These are phyloP conservation scores for Udeniomyces megalosporus DNA, from an alignment of 768 basidiomycete genomes.

Conservation along the genomic window DNA sequence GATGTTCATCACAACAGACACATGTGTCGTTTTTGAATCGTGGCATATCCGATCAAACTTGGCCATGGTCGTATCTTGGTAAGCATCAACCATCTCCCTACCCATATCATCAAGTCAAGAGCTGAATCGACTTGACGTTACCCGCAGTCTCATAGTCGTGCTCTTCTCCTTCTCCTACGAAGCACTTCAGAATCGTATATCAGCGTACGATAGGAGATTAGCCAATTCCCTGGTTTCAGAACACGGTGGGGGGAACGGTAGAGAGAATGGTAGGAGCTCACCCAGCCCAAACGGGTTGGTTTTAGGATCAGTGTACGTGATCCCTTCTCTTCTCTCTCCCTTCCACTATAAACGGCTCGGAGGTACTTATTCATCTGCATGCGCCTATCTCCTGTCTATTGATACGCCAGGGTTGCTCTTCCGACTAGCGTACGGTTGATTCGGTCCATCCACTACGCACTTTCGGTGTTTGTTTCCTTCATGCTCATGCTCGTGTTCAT, in stretches of 20 bases:
- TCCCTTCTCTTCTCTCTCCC: not conserved
- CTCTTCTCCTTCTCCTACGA: not conserved
- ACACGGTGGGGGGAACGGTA: not conserved
- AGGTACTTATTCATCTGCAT: too few species aligned
- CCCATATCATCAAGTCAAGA: too few species aligned
- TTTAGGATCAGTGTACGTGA: not conserved
- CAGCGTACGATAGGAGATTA: not conserved
- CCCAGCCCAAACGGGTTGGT: not conserved
- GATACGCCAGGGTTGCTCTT: not conserved
- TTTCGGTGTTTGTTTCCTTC: conserved; percentile 2
- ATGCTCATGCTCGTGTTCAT: conserved; percentile 9
- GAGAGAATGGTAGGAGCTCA: not conserved
- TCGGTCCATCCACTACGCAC: not conserved
- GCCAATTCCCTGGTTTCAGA: not conserved
- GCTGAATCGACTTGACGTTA: too few species aligned
- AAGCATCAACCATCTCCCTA: not conserved
- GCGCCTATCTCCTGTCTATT: too few species aligned
- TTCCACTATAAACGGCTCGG: too few species aligned
- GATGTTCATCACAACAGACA: not conserved
- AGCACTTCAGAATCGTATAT: not conserved
- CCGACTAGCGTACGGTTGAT: not conserved
- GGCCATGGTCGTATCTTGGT: conserved; percentile 2
- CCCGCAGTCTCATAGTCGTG: not conserved
- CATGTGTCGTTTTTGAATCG: conserved; percentile 2
- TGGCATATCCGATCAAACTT: not conserved